Evolutionary conservation across 2,329 filamentous ascomycete genomes (phyloP).

Genomic region (Exutisphaerella laricina): DNA sequence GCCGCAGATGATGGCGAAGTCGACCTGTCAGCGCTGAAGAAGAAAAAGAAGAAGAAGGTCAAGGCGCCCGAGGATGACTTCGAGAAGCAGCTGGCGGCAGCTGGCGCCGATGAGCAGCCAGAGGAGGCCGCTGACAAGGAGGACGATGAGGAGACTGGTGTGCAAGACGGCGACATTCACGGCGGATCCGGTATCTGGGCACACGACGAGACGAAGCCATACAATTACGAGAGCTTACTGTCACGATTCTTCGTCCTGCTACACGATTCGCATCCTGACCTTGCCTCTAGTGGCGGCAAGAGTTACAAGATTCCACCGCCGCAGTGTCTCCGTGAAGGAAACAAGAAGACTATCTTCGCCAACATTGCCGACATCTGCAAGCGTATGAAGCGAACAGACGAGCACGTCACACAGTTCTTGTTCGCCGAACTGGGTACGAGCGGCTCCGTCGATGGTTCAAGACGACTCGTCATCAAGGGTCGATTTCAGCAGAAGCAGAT

Average conservation of each 20-base stretch:
- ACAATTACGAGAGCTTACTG: slow-evolving; percentile 81
- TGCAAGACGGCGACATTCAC: slow-evolving; percentile 70
- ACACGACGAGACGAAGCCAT: slow-evolving; percentile 69
- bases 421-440: slow-evolving; percentile 98
- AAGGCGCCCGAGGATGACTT: slow-evolving; percentile 61
- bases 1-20: slow-evolving; percentile 56
- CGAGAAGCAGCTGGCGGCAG: slow-evolving; percentile 60
- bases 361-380: slow-evolving; percentile 99
- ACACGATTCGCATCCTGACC: slow-evolving; percentile 93
- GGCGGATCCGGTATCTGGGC: slow-evolving; percentile 85
- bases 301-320: slow-evolving; percentile 99
- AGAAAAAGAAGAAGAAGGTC: slow-evolving; percentile 75
- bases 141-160: slow-evolving; percentile 23
- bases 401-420: slow-evolving; percentile 86
- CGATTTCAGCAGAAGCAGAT: slow-evolving; percentile 99
- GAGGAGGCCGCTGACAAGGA: slow-evolving; percentile 50
- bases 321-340: slow-evolving; percentile 98
- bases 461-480: slow-evolving; percentile 96
- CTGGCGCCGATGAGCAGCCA: slow-evolving; percentile 50
- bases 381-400: slow-evolving; percentile 97
- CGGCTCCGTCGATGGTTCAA: slow-evolving; percentile 87
- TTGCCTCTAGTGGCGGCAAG: slow-evolving; percentile 68
- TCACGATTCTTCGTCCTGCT: slow-evolving; percentile 91
- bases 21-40: slow-evolving; percentile 66
- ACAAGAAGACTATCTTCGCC: slow-evolving; percentile 99